Conservation (phyloP, 352 stramenopile species). For the Pythium myriotylum region DNA sequence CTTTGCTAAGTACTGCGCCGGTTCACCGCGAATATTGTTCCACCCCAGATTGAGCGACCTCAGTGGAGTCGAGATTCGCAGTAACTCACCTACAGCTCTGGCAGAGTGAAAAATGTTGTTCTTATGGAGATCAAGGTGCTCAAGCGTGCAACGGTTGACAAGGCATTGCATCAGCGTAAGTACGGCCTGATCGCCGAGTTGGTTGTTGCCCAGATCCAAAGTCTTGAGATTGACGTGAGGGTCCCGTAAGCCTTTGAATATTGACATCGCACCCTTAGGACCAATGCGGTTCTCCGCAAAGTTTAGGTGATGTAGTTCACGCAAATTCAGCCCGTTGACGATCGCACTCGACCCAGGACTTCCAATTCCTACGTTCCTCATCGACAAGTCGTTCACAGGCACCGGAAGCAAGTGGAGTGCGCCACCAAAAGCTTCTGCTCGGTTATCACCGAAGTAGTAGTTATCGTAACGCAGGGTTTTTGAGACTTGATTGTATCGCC, state of each 20-base stretch:
- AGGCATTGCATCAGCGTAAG: conserved; percentile 59
- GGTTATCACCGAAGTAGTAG: conserved; percentile 76
- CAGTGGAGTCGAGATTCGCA: conserved; percentile 65
- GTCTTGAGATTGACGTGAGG: conserved; percentile 59
- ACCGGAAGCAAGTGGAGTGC: conserved; percentile 61
- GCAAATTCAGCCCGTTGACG: conserved; percentile 52
- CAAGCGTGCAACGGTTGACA: conserved; percentile 68
- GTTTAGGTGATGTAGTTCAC: conserved; percentile 60
- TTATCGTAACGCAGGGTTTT: conserved; percentile 65
- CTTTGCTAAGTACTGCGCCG: conserved; percentile 57
- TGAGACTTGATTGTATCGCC: conserved; percentile 42
- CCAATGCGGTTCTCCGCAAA: conserved; percentile 72
- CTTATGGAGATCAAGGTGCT: conserved; percentile 56
- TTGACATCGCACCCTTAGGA: conserved; percentile 48
- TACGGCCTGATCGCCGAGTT: conserved; percentile 66
- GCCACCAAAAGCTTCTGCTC: conserved; percentile 59
- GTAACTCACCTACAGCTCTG: conserved; percentile 53
- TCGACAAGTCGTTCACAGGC: conserved; percentile 57
- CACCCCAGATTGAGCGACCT: conserved; percentile 65
- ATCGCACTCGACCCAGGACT: conserved; percentile 58
- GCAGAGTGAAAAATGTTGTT: conserved; percentile 74
- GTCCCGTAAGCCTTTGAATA: conserved; percentile 59
- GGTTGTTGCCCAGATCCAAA: conserved; percentile 74
- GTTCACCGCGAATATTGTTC: conserved; percentile 76
- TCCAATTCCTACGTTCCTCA: conserved; percentile 74